phyloP scores from a whole-genome alignment of 208 protist genomes.

The Trypanosoma scelopori region DNA sequence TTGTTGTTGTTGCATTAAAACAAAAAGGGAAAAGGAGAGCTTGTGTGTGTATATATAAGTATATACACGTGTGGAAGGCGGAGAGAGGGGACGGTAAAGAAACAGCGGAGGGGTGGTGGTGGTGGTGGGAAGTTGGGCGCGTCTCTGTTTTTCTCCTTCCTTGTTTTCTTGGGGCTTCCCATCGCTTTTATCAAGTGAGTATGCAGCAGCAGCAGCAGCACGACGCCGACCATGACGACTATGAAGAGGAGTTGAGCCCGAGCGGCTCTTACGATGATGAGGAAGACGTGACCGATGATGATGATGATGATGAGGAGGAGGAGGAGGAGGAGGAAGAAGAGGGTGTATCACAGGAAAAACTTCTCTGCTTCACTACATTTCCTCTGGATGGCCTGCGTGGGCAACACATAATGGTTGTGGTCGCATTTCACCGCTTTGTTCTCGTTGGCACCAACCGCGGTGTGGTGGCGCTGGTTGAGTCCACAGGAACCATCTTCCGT shows the following conservation, averaged over 20 bases:
- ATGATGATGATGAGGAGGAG: slow-evolving; percentile 32
- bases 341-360: slow-evolving; percentile 39
- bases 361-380: slow-evolving; percentile 53
- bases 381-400: slow-evolving; percentile 30
- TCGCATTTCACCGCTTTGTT: slow-evolving; percentile 41
- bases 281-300: slow-evolving; percentile 28
- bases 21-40: slow-evolving; percentile 9
- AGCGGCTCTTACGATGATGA: slow-evolving; percentile 26
- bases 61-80: neutral
- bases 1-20: no score
- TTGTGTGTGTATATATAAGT: no score
- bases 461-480: slow-evolving; percentile 46
- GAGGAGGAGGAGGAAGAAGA: slow-evolving; percentile 17
- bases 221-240: neutral
- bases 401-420: slow-evolving; percentile 65
- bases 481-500: slow-evolving; percentile 20
- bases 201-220: neutral
- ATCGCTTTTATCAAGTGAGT: neutral
- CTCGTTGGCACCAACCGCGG: slow-evolving; percentile 77
- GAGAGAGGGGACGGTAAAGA: no score
- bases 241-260: slow-evolving; percentile 12
- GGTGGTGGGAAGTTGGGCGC: neutral
- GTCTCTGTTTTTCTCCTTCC: neutral
- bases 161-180: neutral
- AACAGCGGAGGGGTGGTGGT: neutral